Conservation (phyloP, 2,329 filamentous ascomycete genomes). For the Neofusicoccum umdonicola region DNA sequence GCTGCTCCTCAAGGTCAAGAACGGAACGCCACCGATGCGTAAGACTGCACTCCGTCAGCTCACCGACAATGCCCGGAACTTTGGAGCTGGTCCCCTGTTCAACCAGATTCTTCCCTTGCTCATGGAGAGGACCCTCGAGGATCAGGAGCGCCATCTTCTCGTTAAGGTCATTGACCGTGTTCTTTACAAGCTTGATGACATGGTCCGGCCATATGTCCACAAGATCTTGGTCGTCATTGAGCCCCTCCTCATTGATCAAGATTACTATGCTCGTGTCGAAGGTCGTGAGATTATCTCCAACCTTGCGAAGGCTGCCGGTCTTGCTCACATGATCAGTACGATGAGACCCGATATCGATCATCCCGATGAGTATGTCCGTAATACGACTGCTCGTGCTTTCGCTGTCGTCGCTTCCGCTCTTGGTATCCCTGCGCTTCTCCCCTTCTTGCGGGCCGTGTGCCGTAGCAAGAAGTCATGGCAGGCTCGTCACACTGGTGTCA, state of each 20-base stretch:
- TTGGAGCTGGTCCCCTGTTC: conserved; percentile 90
- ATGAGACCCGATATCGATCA: conserved; percentile 99
- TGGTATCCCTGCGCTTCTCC: conserved; percentile 90
- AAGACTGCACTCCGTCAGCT: conserved; percentile 97
- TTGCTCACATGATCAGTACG: conserved; percentile 98
- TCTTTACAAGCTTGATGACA: conserved; percentile 95
- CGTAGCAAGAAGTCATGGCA: conserved; percentile 99
- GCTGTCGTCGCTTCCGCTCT: conserved; percentile 95
- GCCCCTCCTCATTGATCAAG: conserved; percentile 97
- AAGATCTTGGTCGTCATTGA: conserved; percentile 99
- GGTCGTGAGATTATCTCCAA: conserved; percentile 99
- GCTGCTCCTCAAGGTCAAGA: conserved; percentile 95
- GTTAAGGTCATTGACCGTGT: conserved; percentile 99
- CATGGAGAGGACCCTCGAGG: conserved; percentile 97
- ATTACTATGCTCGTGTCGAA: conserved; percentile 98
- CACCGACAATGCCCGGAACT: conserved; percentile 94
- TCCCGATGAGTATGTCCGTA: conserved; percentile 95
- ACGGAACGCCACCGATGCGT: conserved; percentile 96
- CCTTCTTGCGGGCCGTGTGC: conserved; percentile 93
- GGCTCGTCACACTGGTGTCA: conserved; percentile 94
- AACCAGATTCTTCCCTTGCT: conserved; percentile 95
- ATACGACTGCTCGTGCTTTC: conserved; percentile 95
- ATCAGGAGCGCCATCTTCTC: conserved; percentile 94
- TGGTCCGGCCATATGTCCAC: conserved; percentile 94
- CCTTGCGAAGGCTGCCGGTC: conserved; percentile 89